Conservation (phyloP, 805 yeast species). For the Candida montana region DNA sequence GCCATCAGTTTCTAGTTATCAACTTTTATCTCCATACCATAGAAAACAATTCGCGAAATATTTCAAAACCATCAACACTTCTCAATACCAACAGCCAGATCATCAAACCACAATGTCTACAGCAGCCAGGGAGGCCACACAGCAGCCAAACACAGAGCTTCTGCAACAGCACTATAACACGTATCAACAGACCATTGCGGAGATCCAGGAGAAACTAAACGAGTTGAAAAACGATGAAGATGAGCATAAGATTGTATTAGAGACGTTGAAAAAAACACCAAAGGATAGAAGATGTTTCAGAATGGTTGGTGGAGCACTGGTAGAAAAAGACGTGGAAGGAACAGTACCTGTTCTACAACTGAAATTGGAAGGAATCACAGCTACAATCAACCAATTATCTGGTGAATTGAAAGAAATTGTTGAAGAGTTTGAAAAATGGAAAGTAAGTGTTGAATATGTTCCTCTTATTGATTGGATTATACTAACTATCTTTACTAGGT, state of each 20-base stretch:
- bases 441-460: constrained; percentile 13
- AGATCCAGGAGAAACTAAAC: constrained; percentile 39
- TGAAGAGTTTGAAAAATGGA: constrained; percentile 41
- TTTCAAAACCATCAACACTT: neutral
- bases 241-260: constrained; percentile 49
- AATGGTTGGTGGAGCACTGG: constrained; percentile 90
- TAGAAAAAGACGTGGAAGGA: constrained; percentile 76
- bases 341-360: constrained; percentile 58
- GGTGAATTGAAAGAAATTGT: constrained; percentile 30
- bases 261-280: constrained; percentile 48
- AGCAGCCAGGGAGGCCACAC: neutral
- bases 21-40: too few relatives aligned
- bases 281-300: constrained; percentile 73
- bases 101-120: neutral
- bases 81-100: neutral
- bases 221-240: constrained; percentile 46
- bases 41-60: too few relatives aligned
- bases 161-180: constrained; percentile 47
- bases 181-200: constrained; percentile 44
- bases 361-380: constrained; percentile 44
- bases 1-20: too few relatives aligned
- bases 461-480: neutral
- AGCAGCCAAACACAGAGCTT: constrained; percentile 19
- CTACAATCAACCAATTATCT: constrained; percentile 30
- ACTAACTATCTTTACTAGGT: constrained; percentile 8